Conservation (phyloP, 2,329 filamentous ascomycete species). For the Ascochyta clinopodiicola region DNA sequence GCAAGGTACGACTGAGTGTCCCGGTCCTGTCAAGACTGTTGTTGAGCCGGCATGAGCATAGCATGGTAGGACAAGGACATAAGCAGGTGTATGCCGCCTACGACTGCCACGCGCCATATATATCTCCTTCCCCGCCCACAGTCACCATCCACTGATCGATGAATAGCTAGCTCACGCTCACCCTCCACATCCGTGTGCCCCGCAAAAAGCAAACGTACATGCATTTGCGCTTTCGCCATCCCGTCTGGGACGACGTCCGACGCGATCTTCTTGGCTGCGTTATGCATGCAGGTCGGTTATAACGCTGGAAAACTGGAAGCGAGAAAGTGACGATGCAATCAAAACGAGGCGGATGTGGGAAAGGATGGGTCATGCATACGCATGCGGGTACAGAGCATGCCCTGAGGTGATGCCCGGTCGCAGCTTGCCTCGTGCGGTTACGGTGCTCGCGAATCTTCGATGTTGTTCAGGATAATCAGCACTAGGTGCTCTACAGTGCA, state of each 20-base stretch:
- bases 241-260: not conserved
- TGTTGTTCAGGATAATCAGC: not conserved
- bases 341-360: not conserved
- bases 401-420: not conserved
- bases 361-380: not conserved
- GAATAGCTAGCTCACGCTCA: too few species aligned
- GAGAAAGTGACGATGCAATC: conserved; percentile 5
- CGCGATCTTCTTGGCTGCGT: not conserved
- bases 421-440: too few species aligned
- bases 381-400: not conserved
- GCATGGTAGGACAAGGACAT: too few species aligned
- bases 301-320: not conserved
- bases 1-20: too few species aligned
- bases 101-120: too few species aligned
- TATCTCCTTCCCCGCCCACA: too few species aligned
- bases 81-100: too few species aligned
- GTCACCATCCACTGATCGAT: too few species aligned
- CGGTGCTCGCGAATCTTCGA: not conserved
- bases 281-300: not conserved
- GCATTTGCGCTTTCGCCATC: not conserved
- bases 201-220: not conserved
- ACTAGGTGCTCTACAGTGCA: too few species aligned
- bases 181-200: not conserved
- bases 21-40: too few species aligned
- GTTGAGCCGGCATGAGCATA: too few species aligned